These are phyloP conservation scores for Komagataella phaffii DNA, from an alignment of 805 yeast species.

Conservation along the genomic window DNA sequence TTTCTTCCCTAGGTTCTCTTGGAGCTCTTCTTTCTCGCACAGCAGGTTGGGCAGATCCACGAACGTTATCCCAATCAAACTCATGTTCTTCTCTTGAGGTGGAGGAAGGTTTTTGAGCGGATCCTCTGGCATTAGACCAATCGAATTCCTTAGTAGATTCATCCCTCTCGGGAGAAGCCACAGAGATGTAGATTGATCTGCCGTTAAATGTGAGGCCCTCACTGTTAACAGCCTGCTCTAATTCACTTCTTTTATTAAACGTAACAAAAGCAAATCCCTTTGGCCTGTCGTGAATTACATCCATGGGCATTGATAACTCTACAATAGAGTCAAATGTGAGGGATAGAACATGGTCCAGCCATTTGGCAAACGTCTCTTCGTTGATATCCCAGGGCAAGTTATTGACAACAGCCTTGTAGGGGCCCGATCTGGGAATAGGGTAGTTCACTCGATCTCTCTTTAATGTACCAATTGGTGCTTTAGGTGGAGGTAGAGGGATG, in stretches of 20 bases:
- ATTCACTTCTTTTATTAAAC: constrained; percentile 27
- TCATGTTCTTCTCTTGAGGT: constrained; percentile 22
- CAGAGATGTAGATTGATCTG: constrained; percentile 38
- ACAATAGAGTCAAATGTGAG: constrained; percentile 36
- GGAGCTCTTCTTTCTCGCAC: constrained; percentile 15
- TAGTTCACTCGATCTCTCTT: constrained; percentile 42
- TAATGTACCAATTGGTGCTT: not conserved
- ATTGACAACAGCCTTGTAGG: constrained; percentile 79
- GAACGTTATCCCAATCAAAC: constrained; percentile 19
- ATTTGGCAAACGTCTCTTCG: constrained; percentile 50
- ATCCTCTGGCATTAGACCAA: constrained; percentile 27
- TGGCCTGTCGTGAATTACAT: constrained; percentile 43
- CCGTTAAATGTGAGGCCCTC: constrained; percentile 30
- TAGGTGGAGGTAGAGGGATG: not conserved
- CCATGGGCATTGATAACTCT: constrained; percentile 64
- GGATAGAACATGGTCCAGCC: constrained; percentile 40
- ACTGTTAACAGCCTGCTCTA: constrained; percentile 38
- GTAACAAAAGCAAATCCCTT: constrained; percentile 44
- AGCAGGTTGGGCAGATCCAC: constrained; percentile 11
- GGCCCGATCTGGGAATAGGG: constrained; percentile 86
- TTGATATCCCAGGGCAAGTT: constrained; percentile 74
- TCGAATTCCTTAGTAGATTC: constrained; percentile 24
- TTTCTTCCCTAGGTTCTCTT: constrained; percentile 10
- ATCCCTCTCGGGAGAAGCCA: constrained; percentile 43
- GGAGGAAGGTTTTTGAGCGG: constrained; percentile 2